phyloP scores from a whole-genome alignment of 1,139 yeast genomes.

The Hansenula sp. region DNA sequence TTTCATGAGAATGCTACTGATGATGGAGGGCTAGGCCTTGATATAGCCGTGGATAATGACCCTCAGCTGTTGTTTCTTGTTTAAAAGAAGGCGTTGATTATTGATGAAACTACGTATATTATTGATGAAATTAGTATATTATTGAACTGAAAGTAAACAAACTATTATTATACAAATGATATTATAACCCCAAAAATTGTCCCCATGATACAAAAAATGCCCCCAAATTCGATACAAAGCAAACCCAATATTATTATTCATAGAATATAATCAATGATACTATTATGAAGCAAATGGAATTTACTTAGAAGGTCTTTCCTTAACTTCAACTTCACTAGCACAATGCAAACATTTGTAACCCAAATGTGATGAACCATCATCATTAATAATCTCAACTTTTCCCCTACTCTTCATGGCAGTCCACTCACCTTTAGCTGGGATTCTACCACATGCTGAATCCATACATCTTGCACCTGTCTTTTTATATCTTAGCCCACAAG shows the following conservation, averaged over 20 bases:
- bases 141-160: neutral
- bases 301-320: conserved; percentile 14
- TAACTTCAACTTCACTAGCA: conserved; percentile 54
- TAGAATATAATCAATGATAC: neutral
- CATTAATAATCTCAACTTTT: conserved; percentile 37
- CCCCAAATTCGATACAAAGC: neutral
- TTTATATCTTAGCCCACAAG: conserved; percentile 92
- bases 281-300: neutral
- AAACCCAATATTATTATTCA: neutral
- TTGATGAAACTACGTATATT: neutral
- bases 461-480: conserved; percentile 91
- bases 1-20: too few species aligned
- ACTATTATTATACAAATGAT: neutral
- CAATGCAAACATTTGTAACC: conserved; percentile 69
- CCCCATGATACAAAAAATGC: neutral
- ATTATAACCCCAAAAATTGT: neutral
- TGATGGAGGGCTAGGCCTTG: too few species aligned
- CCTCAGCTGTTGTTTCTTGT: too few species aligned
- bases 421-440: conserved; percentile 97
- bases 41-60: too few species aligned
- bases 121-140: neutral
- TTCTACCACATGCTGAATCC: conserved; percentile 69
- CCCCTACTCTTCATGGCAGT: conserved; percentile 78
- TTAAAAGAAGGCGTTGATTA: too few species aligned
- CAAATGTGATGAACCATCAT: conserved; percentile 25